Evolutionary conservation across 73 alveolate genomes (phyloP).

Genomic region (Paramecium primaurelia): DNA sequence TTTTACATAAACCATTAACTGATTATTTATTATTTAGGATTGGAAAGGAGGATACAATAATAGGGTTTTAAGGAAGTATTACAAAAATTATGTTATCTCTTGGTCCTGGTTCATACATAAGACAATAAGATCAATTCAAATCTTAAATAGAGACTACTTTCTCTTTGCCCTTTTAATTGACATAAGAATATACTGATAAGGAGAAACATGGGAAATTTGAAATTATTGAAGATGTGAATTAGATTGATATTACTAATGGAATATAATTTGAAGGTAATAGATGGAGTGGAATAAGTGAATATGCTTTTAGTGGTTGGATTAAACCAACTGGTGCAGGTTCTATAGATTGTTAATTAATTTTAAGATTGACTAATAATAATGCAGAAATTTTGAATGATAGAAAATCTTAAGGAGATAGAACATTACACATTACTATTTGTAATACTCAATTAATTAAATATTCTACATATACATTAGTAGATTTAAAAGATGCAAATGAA

Average conservation of each 20-base stretch:
- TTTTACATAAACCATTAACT: conserved; percentile 10
- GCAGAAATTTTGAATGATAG: background rate
- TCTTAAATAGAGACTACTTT: background rate
- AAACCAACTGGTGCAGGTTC: background rate
- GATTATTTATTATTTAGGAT: background rate
- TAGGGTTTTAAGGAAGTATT: background rate
- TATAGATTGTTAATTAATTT: background rate
- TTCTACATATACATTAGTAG: background rate
- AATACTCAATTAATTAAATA: background rate
- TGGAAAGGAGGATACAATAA: background rate
- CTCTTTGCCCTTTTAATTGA: background rate
- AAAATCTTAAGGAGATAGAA: conserved; percentile 39
- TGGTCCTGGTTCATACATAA: conserved; percentile 38
- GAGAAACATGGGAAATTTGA: conserved; percentile 31
- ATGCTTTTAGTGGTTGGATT: conserved; percentile 30
- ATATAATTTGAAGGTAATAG: background rate
- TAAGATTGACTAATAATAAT: conserved; percentile 8
- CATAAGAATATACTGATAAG: conserved; percentile 2
- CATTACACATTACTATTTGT: background rate
- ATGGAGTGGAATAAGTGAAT: conserved; percentile 30
- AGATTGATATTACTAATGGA: background rate
- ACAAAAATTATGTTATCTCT: background rate
- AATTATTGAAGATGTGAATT: background rate
- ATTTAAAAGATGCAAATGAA: background rate
- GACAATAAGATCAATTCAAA: background rate